Conservation (phyloP, 148 eudicot species). For the Agrostemma githago region DNA sequence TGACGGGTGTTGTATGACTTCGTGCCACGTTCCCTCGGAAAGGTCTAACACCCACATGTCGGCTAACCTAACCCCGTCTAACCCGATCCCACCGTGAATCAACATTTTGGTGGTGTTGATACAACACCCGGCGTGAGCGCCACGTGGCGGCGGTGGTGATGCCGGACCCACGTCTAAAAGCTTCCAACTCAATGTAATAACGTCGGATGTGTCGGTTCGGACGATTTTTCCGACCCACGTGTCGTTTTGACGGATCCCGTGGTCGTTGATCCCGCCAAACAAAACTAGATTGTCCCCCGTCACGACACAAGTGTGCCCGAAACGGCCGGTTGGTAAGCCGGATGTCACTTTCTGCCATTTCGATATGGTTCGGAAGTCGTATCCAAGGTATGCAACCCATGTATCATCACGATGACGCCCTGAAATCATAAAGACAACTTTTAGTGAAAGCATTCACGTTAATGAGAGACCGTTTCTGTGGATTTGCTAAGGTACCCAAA, state of each 20-base stretch:
- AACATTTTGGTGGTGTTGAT: constrained; percentile 61
- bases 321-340: constrained; percentile 85
- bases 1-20: constrained; percentile 44
- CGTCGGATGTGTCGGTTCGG: constrained; percentile 31
- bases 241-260: constrained; percentile 83
- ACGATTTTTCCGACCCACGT: constrained; percentile 72
- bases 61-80: constrained; percentile 68
- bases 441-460: not conserved
- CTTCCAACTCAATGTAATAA: constrained; percentile 61
- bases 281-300: constrained; percentile 56
- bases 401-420: constrained; percentile 99
- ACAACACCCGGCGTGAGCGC: constrained; percentile 94
- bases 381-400: constrained; percentile 74
- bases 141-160: constrained; percentile 85
- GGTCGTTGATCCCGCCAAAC: constrained; percentile 94
- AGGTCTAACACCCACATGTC: constrained; percentile 88
- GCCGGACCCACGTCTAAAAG: constrained; percentile 60
- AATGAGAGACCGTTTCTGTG: too few relatives aligned
- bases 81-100: constrained; percentile 90
- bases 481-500: not conserved
- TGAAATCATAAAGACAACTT: constrained; percentile 27
- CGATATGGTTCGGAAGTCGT: constrained; percentile 38
- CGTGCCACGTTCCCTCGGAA: constrained; percentile 87
- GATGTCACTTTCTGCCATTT: constrained; percentile 71
- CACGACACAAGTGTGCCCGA: constrained; percentile 84